Evolutionary conservation across 768 basidiomycete genomes (phyloP), one percentile per base, ranked within the genome.

Genomic region (Rossbeevera mucosa): DNA sequence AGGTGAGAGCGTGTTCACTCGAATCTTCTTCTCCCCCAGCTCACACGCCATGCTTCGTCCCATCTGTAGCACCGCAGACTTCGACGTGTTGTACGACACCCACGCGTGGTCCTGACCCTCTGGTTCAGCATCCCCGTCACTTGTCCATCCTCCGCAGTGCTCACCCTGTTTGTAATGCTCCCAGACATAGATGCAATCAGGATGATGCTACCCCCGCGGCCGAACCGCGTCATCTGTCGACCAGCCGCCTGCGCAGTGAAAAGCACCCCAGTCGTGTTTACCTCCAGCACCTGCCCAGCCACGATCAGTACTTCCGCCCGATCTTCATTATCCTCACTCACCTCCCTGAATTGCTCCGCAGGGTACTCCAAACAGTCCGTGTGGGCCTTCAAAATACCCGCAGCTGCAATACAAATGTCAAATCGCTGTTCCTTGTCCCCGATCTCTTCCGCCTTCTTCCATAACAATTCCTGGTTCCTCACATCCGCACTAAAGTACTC

Each of bases 21-120:
- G 76, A 46, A 91, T 88, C 2, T 74, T 70, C 64, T 81, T 72
- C 30, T 63, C 70, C 2, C 85, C 88, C 2, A 91, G 76, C 63
- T 91, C 88, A 62, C 86, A 88, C 4, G 88, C 88, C 86, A 91
- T 85, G 65, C 84, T 88, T 40, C 88, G 80, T 5, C 75, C 82
- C 86, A 88, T 88, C 68, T 91, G 88, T 38, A 89, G 68, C 16
- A 91, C 86, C 5, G 82, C 88, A 1, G 83, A 80, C 68, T 91
- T 91, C 71, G 83, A 86, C 44, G 79, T 76, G 68, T 89, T 88
- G 70, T 90, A 90, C 13, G 85, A 79, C 47, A 83, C 78, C 86
- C 85, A 88, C 1, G 82, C 79, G 58, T 87, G 85, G 57, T 81
- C 86, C 88, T 86, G 56, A 13, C 40, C 4, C 2, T n/a, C n/a